Conservation (phyloP, 805 yeast species). For the Myxozyma vanderwaltii region DNA sequence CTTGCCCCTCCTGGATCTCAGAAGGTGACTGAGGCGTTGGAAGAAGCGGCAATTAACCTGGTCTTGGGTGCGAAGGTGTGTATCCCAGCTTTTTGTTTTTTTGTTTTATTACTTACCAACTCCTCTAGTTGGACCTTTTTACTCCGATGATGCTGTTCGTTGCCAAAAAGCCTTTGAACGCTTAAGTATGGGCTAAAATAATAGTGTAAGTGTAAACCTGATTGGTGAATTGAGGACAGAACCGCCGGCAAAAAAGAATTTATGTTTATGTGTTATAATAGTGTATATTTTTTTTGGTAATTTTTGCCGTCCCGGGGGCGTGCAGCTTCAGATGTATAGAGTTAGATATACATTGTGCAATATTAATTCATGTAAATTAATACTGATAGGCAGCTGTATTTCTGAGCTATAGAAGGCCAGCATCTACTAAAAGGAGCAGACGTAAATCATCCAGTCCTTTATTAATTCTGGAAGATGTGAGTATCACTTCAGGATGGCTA, state of each 20-base stretch:
- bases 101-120: background rate
- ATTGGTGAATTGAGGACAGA: background rate
- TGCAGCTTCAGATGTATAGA: background rate
- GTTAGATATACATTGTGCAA: background rate
- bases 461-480: constrained; percentile 10
- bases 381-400: too few relatives aligned
- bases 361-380: background rate
- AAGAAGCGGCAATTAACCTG: constrained; percentile 94
- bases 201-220: background rate
- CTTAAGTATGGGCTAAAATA: background rate
- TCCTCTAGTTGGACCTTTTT: constrained; percentile 62
- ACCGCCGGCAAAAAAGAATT: background rate
- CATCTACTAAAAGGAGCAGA: constrained; percentile 4
- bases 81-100: background rate
- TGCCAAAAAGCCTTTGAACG: constrained; percentile 68
- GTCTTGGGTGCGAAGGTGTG: constrained; percentile 81
- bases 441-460: constrained; percentile 13
- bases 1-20: constrained; percentile 90
- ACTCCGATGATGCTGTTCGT: constrained; percentile 98
- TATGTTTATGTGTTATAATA: background rate
- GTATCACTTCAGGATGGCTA: background rate
- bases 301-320: background rate
- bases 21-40: constrained; percentile 89
- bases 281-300: background rate
- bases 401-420: constrained; percentile 5